These are phyloP conservation scores for Globisporangium heterothallicum DNA, from an alignment of 352 stramenopile species.

Conservation along the genomic window DNA sequence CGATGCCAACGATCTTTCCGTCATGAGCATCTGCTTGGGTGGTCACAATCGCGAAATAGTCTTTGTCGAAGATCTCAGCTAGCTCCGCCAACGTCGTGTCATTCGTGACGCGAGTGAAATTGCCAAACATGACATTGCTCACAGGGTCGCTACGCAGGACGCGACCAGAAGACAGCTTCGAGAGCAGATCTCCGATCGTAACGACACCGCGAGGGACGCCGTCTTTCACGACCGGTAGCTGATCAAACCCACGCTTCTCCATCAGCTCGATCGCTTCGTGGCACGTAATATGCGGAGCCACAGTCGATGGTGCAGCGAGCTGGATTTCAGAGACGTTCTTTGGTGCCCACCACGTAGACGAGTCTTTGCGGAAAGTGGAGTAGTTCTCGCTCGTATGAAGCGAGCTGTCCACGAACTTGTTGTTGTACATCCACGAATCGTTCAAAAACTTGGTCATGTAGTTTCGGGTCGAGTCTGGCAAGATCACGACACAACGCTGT, in stretches of 20 bases:
- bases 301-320: conserved; percentile 88
- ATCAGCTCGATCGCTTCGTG: conserved; percentile 93
- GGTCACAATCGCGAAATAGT: conserved; percentile 94
- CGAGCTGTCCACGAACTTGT: conserved; percentile 74
- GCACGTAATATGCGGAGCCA: conserved; percentile 87
- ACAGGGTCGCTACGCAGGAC: conserved; percentile 85
- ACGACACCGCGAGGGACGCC: conserved; percentile 87
- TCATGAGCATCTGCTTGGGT: conserved; percentile 38
- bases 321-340: conserved; percentile 89
- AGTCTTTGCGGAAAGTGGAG: conserved; percentile 11
- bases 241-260: conserved; percentile 89
- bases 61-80: conserved; percentile 92
- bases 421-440: conserved; percentile 93
- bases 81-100: conserved; percentile 89
- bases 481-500: conserved; percentile 92
- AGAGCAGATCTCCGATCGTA: conserved; percentile 94
- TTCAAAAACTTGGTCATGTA: conserved; percentile 98
- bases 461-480: conserved; percentile 95
- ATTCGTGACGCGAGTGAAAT: conserved; percentile 92
- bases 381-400: conserved; percentile 35
- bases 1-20: conserved; percentile 94
- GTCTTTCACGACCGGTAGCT: conserved; percentile 69
- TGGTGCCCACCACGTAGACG: conserved; percentile 91
- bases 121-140: conserved; percentile 93
- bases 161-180: conserved; percentile 85